Evolutionary conservation across 106 monocot species (phyloP).

Genomic region (Allium fistulosum): DNA sequence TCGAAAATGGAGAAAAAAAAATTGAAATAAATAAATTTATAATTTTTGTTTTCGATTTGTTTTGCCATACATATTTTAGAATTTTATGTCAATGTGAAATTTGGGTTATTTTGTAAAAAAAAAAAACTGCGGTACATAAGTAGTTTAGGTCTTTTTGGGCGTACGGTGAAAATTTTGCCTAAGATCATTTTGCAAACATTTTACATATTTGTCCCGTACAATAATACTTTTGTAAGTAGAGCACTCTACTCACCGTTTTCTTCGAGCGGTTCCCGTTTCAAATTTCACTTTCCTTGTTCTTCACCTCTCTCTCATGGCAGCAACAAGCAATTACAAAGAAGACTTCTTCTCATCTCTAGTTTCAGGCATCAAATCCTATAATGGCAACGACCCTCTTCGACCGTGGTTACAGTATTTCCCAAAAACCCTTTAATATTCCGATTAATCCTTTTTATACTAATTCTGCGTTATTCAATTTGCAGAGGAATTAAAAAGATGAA

Average conservation of each 20-base stretch:
- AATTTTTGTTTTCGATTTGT: too few relatives aligned
- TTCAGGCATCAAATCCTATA: slow-evolving; percentile 63
- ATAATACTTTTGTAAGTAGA: too few relatives aligned
- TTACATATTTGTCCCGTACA: too few relatives aligned
- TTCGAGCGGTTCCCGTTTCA: slow-evolving; percentile 1
- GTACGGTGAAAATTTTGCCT: too few relatives aligned
- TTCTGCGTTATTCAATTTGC: not conserved
- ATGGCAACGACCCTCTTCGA: slow-evolving; percentile 71
- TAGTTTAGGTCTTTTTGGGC: too few relatives aligned
- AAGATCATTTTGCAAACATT: too few relatives aligned
- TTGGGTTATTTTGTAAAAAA: too few relatives aligned
- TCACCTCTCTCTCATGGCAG: slow-evolving; percentile 11
- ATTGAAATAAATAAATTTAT: too few relatives aligned
- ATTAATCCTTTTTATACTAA: not conserved
- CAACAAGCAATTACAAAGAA: slow-evolving; percentile 17
- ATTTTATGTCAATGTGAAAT: too few relatives aligned
- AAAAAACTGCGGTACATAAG: too few relatives aligned
- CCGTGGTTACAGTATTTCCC: slow-evolving; percentile 75
- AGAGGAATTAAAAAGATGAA: slow-evolving; percentile 76
- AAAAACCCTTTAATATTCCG: not conserved
- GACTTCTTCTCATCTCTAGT: slow-evolving; percentile 73
- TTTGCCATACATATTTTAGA: too few relatives aligned
- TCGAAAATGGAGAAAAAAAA: too few relatives aligned
- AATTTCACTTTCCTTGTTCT: slow-evolving; percentile 1
- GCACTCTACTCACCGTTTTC: not conserved